Evolutionary conservation across 805 yeast species (phyloP).

Genomic region (Metschnikowia bowlesiae): DNA sequence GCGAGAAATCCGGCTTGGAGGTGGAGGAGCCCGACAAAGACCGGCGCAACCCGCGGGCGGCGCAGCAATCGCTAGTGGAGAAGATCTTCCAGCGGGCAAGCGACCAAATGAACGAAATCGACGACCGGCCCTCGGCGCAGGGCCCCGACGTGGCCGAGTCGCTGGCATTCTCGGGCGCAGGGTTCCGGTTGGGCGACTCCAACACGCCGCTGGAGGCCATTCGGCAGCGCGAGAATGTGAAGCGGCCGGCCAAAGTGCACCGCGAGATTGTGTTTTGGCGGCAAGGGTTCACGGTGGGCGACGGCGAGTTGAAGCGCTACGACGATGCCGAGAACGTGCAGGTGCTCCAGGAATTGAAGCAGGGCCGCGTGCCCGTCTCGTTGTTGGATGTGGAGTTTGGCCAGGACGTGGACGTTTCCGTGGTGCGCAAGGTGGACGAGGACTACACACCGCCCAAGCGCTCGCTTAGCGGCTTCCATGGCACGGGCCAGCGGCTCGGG

Average conservation of each 20-base stretch:
- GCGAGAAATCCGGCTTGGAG: slow-evolving; percentile 72
- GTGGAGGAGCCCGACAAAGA: slow-evolving; percentile 67
- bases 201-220: slow-evolving; percentile 33
- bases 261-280: slow-evolving; percentile 93
- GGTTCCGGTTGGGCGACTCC: slow-evolving; percentile 50
- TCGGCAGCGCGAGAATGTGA: slow-evolving; percentile 23
- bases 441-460: slow-evolving; percentile 68
- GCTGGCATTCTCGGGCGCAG: slow-evolving; percentile 44
- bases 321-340: slow-evolving; percentile 88
- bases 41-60: slow-evolving; percentile 26
- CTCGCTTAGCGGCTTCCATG: slow-evolving; percentile 62
- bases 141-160: slow-evolving; percentile 17
- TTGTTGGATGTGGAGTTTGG: slow-evolving; percentile 79
- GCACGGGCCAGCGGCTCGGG: slow-evolving; percentile 82
- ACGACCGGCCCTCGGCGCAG: slow-evolving; percentile 31
- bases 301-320: slow-evolving; percentile 78
- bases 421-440: slow-evolving; percentile 76
- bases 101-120: slow-evolving; percentile 39
- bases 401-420: slow-evolving; percentile 89
- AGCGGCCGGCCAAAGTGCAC: slow-evolving; percentile 47
- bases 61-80: slow-evolving; percentile 48
- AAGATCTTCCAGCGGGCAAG: slow-evolving; percentile 65
- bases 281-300: slow-evolving; percentile 94
- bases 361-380: slow-evolving; percentile 87
- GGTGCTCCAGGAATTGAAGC: slow-evolving; percentile 73